Base-by-base conservation (phyloP, 1,284 basidiomycete species). In the Leccinum huronense region DNA sequence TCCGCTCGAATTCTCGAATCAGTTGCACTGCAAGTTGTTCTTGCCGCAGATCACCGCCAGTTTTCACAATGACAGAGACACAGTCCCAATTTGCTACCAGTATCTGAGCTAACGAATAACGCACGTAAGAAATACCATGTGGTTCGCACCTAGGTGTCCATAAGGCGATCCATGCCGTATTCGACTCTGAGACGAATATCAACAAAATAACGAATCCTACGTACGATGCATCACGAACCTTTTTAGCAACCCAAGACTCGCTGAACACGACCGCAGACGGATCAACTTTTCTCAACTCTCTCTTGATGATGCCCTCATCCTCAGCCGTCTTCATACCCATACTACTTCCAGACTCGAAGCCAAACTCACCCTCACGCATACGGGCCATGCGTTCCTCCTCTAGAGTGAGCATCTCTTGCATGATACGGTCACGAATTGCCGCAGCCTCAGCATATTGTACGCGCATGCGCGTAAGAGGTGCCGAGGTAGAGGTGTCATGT, bases 21-120 rank as follows among this genome's bases (percentile, higher is more conserved):
- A 99, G 85, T 74, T 98, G 95, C 8, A 96, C 93, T 7, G 97
- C 97, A 33, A 99, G 84, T 78, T 99, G 97, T 76, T 99, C 97
- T 79, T 99, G 97, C 58, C 97, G 87, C 61, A 99, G 78, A 77
- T 99, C 97, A 33, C 92, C 95, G 2, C 97, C 97, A 3, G 96
- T 98, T 80, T 99, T 99, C 75, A 99, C 95, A 68, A 99, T 99
- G 58, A 98, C 94, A 9, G 95, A 97, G 57, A 98, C 87, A 68
- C 96, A 95, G 70, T 91, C 87, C 88, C 89, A 91, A 66, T 84
- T 88, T 19, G 84, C 88, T 88, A 69, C 59, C 57, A 51, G 60
- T 56, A 58, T 60, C 66, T 60, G 57, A 67, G 69, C 59, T 68
- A 61, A 57, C 33, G 23, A 59, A 55, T 58, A 57, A 65, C 31